A percentile compares a stretch with the other conserved stretches of the same genome.
Evolutionary conservation across 2,329 filamentous ascomycete genomes (phyloP).

Genomic region (Pseudogymnoascus sp.): DNA sequence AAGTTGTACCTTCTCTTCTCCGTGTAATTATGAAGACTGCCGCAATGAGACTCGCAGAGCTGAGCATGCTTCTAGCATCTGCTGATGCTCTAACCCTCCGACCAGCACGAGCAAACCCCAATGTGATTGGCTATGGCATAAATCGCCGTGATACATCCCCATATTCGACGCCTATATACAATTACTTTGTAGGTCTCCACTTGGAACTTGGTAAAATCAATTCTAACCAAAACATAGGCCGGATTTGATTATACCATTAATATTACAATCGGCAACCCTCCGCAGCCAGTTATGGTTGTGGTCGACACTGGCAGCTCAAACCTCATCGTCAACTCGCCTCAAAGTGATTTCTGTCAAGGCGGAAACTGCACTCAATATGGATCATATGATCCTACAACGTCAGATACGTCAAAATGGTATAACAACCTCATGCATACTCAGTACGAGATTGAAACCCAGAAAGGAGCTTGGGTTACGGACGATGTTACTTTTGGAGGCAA

Average conservation of each 20-base stretch:
- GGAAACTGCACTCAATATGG: neutral
- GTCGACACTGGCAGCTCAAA: constrained; percentile 11
- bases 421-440: neutral
- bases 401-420: neutral
- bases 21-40: neutral
- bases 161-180: neutral
- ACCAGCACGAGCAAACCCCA: neutral
- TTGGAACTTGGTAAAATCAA: neutral
- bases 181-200: neutral
- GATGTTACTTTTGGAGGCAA: constrained; percentile 51
- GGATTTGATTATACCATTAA: constrained; percentile 9
- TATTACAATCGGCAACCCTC: constrained; percentile 9
- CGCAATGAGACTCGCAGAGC: neutral
- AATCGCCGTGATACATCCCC: neutral
- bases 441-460: neutral
- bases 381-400: neutral
- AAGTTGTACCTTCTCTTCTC: neutral
- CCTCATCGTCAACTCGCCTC: neutral
- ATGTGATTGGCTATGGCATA: neutral
- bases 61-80: neutral
- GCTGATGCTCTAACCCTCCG: neutral
- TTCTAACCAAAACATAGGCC: neutral
- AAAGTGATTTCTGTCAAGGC: neutral
- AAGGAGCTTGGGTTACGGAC: constrained; percentile 73
- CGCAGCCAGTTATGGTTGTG: constrained; percentile 2